Base-by-base conservation (phyloP, 1,284 basidiomycete species). In the Ustilago lituana region DNA sequence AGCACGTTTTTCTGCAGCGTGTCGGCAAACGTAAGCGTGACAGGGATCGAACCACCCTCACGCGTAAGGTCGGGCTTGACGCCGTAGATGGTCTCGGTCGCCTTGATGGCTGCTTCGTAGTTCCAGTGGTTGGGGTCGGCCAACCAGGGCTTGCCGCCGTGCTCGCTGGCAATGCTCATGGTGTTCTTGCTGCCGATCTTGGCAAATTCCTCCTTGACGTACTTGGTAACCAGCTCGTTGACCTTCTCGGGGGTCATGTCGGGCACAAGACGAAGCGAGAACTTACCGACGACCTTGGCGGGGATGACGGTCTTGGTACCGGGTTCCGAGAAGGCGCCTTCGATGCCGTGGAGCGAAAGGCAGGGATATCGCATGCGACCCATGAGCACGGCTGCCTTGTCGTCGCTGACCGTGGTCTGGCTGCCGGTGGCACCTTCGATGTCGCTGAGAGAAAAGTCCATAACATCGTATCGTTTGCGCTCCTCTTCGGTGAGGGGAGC, bases 11-110 rank as follows among this genome's bases (percentile, higher is more conserved):
- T 73, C 52, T 73, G 44, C 37, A 78, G 58, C 35, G 65, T 57
- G 32, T 98, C 93, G 17, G 94, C 92, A 83, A 98, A 97, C 4
- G 94, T 96, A 58, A 98, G 87, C 6, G 94, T 96, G 44, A 98
- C 93, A 0, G 94, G 94, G 74, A 98, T 97, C 1, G 92, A 95
- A 2, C 95, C 94, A 57, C 96, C 95, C 84, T 98, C 95, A 45
- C 93, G 88, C 1, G 91, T 95, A 77, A 93, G 86, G 82, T 96
- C 92, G 2, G 94, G 94, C 27, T 88, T 87, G 81, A 89, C 87
- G 46, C 89, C 87, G 84, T 94, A 96, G 12, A 96, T 85, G 8
- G 86, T 85, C 88, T 93, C 74, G 17, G 91, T 91, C 22, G 93
- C 95, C 72, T 87, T 88, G 81, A 88, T 90, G 1, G 94, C 95